Base-by-base conservation (phyloP, 768 basidiomycete genomes). In the Leccinum variicolor region DNA sequence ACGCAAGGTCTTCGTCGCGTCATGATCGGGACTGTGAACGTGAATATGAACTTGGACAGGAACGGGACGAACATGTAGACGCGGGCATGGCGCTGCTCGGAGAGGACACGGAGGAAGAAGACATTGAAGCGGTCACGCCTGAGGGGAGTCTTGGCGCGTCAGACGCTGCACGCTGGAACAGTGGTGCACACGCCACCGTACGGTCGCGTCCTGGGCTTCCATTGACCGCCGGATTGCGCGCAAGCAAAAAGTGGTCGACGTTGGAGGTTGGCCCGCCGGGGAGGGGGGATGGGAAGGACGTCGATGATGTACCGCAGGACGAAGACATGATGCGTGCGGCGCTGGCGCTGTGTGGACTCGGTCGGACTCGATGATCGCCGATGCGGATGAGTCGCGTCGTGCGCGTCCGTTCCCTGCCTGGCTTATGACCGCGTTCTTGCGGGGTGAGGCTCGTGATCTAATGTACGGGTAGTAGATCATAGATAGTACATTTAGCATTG, bases 271-370 rank as follows among this genome's bases (percentile, higher is more conserved):
- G 52, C 5, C 49, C 2, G 9, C 25, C 7, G 7, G 34, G 39
- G 36, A 31, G 34, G 11, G 46, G 52, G 15, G 13, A 17, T 0
- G 50, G 36, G 4, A 39, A 41, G n/a, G 45, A 15, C 3, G 21
- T 23, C 25, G 66, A 71, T 58, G 59, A 58, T 23, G 56, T 7
- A 7, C 60, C 58, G 66, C 77, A 80, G 47, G 84, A 87, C 67
- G 82, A 86, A 33, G 86, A 86, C 55, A 82, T 83, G 72, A 85
- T 89, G 83, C 81, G 81, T 59, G 87, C 86, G 23, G 87, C 87
- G 26, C 73, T 87, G 41, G 83, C 82, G 45, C 71, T 89, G 19
- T 89, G 86, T 67, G 86, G 87, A 33, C 74, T 79, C 36, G 73
- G 78, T 39, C 68, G 72, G 47, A 53, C 39, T 41, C 39, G 39